Evolutionary conservation across 345 rosid species (phyloP).

Genomic region (Linum tenue): DNA sequence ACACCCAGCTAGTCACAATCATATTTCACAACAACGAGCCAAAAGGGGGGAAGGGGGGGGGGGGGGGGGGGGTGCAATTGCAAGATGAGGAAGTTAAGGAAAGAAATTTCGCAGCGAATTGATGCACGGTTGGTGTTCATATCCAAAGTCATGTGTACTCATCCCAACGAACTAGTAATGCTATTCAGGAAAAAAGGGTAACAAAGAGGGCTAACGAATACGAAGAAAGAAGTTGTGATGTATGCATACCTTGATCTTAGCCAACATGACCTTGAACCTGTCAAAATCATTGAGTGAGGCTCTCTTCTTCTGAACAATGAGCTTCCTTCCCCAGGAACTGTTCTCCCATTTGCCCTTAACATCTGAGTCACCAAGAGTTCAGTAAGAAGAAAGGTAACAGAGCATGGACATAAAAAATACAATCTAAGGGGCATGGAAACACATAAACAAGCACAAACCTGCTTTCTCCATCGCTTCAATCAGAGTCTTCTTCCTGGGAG

Average conservation of each 20-base stretch:
- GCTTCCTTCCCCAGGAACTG: constrained; percentile 80
- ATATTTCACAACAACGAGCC: too few relatives aligned
- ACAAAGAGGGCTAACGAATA: not conserved
- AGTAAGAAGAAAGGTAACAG: not conserved
- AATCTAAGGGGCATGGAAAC: not conserved
- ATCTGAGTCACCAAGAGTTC: constrained; percentile 25
- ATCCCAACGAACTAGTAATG: too few relatives aligned
- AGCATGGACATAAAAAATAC: not conserved
- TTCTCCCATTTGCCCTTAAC: constrained; percentile 82
- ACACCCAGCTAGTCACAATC: too few relatives aligned
- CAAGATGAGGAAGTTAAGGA: too few relatives aligned
- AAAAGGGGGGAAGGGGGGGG: too few relatives aligned
- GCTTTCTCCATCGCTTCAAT: constrained; percentile 21
- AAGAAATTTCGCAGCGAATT: too few relatives aligned
- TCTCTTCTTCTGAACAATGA: constrained; percentile 67
- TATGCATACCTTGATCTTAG: constrained; percentile 65
- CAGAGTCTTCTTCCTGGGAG: constrained; percentile 16
- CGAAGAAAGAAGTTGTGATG: not conserved
- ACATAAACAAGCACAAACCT: constrained; percentile 5
- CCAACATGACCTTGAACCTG: constrained; percentile 79
- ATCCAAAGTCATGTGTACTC: too few relatives aligned
- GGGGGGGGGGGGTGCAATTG: too few relatives aligned
- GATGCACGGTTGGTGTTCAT: too few relatives aligned
- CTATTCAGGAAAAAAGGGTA: not conserved
- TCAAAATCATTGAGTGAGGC: constrained; percentile 76